Evolutionary conservation across 306 rosid species (phyloP), one percentile per base, ranked within the genome.

Genomic region (Hippophae rhamnoides): DNA sequence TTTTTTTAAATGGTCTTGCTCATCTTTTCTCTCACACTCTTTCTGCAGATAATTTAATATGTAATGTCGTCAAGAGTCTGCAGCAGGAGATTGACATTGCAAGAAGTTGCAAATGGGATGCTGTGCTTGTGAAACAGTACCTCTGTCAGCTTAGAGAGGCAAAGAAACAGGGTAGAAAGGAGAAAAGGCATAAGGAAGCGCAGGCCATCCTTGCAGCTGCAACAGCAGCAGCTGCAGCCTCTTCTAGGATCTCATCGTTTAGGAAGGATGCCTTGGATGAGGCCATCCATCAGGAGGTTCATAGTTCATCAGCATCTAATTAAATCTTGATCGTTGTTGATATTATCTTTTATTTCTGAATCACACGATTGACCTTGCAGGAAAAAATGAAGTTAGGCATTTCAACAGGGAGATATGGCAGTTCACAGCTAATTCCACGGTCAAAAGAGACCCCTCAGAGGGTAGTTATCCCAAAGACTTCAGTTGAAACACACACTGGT

Each of bases 141-240:
- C 79, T 88, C 61, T 70, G 79, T 58, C 80, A 79, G 74, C 94
- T 84, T 72, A 80, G 80, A 78, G 99, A 93, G 81, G 99, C 94
- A 45, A 93, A 86, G 78, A 93, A 93, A 77, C 99, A 69, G 69
- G 99, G 99, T 48, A 84, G 96, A 69, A 93, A 88, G 77, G 99
- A 93, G 69, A 88, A 77, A 72, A 83, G 84, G 73, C 94, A 88
- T 68, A 88, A 84, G 81, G 99, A 93, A 79, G 99, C 99, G 13
- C 99, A 88, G 68, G 99, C 97, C 14, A 95, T 93, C 14, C 77
- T 93, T 66, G 99, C 97, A 66, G 99, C 99, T 64, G 99, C 99
- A 57, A 86, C 99, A 55, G 97, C 99, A 61, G 99, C 97, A 11
- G 97, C 97, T 1, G 97, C 99, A 3, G 86, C 95, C 54, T 93